Evolutionary conservation across 345 rosid genomes (phyloP), one percentile per base, ranked within the genome.

Genomic region (Heritiera fomes): DNA sequence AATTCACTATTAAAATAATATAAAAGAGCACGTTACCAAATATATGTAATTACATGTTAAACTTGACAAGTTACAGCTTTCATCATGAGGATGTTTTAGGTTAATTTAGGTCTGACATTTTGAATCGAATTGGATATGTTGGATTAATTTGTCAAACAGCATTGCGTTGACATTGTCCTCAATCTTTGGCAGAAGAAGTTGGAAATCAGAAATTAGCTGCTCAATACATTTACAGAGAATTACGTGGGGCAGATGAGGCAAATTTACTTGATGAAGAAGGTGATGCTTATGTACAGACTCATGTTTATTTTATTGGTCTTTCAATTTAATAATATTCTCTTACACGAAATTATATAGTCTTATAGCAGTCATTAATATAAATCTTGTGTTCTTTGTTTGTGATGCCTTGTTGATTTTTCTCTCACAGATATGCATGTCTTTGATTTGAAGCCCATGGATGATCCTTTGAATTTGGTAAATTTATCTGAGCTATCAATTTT

Each of bases 181-280:
- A 13, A 50, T 53, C 30, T 74, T 85, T 78, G 46, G 68, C 82
- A 87, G 91, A 83, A 79, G 88, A 88, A 52, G 80, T 77, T 86
- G 77, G 80, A 77, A 77, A 75, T 72, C 75, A 77, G 50, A 88
- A 88, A 76, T 52, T 80, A 71, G 82, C 87, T 45, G 77, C 80
- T 62, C 88, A 83, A 79, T 78, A 81, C 68, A 77, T 88, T 53
- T 71, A 80, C 49, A 80, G 83, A 79, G 92, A 87, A 80, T 81
- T 91, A 56, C 77, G 49, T 34, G 89, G 83, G 65, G 89, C 90
- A 63, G 87, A 91, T 77, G 90, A 88, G 78, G 84, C 91, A 62
- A 91, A 91, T 85, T 84, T 91, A 81, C 90, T 91, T 60, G 89
- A 88, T 78, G 91, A 86, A 85, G 89, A 91, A 83, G 92, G 94